phyloP scores from a whole-genome alignment of 345 rosid genomes.

The Aegle marmelos region DNA sequence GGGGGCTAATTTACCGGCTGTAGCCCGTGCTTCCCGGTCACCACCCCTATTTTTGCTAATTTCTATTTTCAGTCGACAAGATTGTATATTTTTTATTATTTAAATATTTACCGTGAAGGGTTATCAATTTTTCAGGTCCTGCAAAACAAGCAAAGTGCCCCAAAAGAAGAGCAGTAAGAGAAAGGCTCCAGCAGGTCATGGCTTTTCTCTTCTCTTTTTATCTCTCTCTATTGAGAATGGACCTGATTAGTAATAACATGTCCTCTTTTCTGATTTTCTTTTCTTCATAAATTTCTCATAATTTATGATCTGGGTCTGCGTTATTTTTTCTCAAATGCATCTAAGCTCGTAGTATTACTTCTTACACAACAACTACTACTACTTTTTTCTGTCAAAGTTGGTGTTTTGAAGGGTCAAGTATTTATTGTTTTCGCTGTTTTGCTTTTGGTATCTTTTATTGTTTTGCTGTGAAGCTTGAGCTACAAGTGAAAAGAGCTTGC shows the following conservation, averaged over 20 bases:
- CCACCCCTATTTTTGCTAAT: not conserved
- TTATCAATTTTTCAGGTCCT: not conserved
- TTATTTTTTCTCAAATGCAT: conserved; percentile 19
- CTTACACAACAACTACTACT: not conserved
- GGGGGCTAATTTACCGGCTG: conserved; percentile 36
- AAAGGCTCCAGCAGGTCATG: conserved; percentile 29
- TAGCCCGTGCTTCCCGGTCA: conserved; percentile 39
- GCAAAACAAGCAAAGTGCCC: conserved; percentile 3
- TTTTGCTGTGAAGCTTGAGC: conserved; percentile 25
- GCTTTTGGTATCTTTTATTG: conserved; percentile 17
- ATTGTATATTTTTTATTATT: conserved; percentile 8
- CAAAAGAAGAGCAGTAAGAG: conserved; percentile 31
- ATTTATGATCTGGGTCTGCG: conserved; percentile 22
- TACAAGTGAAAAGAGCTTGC: conserved; percentile 33
- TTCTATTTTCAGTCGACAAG: not conserved
- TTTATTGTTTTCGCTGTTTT: conserved; percentile 15
- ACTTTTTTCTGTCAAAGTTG: conserved; percentile 11
- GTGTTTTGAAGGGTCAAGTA: conserved; percentile 30
- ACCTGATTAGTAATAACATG: conserved; percentile 18
- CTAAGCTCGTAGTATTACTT: conserved; percentile 7
- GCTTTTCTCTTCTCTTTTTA: conserved; percentile 26
- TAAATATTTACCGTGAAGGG: conserved; percentile 26
- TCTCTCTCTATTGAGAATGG: not conserved
- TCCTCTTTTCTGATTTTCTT: not conserved
- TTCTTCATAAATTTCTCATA: conserved; percentile 13